These are phyloP conservation scores for Baorangia bicolor DNA, from an alignment of 768 basidiomycete species.

Conservation along the genomic window DNA sequence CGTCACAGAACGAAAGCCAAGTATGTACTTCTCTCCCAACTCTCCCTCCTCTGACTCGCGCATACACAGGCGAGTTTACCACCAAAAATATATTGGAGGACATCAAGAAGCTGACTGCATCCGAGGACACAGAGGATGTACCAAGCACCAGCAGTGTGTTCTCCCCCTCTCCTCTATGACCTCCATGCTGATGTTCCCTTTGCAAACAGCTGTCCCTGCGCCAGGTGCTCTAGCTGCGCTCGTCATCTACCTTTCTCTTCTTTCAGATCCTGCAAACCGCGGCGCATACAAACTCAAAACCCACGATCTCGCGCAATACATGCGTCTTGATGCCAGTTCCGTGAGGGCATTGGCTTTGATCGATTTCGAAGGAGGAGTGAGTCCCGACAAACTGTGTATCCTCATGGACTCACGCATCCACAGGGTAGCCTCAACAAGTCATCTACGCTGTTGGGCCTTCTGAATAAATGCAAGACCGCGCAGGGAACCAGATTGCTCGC, in stretches of 20 bases:
- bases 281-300: slow-evolving; percentile 77
- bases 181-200: background rate
- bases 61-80: slow-evolving; percentile 72
- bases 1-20: slow-evolving; percentile 84
- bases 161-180: background rate
- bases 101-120: slow-evolving; percentile 45
- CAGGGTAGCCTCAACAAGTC: slow-evolving; percentile 70
- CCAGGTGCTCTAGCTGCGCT: slow-evolving; percentile 82
- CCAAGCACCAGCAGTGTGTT: slow-evolving; percentile 14
- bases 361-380: slow-evolving; percentile 54
- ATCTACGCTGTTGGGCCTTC: slow-evolving; percentile 81
- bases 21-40: slow-evolving; percentile 41
- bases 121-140: slow-evolving; percentile 24
- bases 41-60: background rate
- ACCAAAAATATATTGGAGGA: slow-evolving; percentile 80
- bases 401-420: background rate
- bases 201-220: slow-evolving; percentile 62
- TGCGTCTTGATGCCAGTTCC: slow-evolving; percentile 95
- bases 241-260: slow-evolving; percentile 76
- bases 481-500: slow-evolving; percentile 88
- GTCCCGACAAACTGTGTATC: slow-evolving; percentile 1
- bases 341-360: slow-evolving; percentile 85
- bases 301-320: slow-evolving; percentile 91
- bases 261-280: slow-evolving; percentile 75
- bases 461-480: slow-evolving; percentile 95